Base-by-base conservation (phyloP, 1,139 yeast genomes). In the Pichia sp. region DNA sequence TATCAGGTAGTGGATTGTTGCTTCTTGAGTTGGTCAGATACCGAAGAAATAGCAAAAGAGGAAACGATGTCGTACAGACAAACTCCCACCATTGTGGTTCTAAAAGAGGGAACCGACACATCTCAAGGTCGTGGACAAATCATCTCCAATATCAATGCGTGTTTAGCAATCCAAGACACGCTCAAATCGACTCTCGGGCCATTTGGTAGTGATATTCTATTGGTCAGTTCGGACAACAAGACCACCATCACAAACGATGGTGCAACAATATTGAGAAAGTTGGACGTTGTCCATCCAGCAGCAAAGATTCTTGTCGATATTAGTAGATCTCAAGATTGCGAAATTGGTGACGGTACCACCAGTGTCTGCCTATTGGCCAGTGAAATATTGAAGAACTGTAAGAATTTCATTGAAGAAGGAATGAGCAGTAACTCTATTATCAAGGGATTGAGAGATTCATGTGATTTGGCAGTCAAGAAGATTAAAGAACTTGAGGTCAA, bases 311-410 rank as follows among this genome's bases (percentile, higher is more conserved):
- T 93, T 62, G 99, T 93, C 53, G 99, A 93, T 70, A 89, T 93
- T 58, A 89, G 97, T 14, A 81, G 97, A 67, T 85, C 98, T 1
- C 99, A 93, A 73, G 99, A 93, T 72, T 97, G 97, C 27, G 99
- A 93, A 73, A 98, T 93, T 56, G 99, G 99, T 60, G 99, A 93
- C 71, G 99, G 99, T 62, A 93, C 99, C 45, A 93, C 99, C 0
- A 85, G 97, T 45, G 99, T 95, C 14, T 90, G 98, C 0, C 80
- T 93, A 49, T 73, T 93, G 61, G 98, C 99, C 1, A 97, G 98
- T 55, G 99, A 93, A 73, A 79, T 93, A 61, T 79, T 93, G 72
- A 90, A 90, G 69, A 98, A 93, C 71, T 84, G 95, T 63, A 91
- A 90, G 69, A 73, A 81, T 41, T 93, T 92, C 67, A 89, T 93